Evolutionary conservation across 1,284 basidiomycete genomes (phyloP), one percentile per base, ranked within the genome.

Genomic region (Rhodotorula mucilaginosa): DNA sequence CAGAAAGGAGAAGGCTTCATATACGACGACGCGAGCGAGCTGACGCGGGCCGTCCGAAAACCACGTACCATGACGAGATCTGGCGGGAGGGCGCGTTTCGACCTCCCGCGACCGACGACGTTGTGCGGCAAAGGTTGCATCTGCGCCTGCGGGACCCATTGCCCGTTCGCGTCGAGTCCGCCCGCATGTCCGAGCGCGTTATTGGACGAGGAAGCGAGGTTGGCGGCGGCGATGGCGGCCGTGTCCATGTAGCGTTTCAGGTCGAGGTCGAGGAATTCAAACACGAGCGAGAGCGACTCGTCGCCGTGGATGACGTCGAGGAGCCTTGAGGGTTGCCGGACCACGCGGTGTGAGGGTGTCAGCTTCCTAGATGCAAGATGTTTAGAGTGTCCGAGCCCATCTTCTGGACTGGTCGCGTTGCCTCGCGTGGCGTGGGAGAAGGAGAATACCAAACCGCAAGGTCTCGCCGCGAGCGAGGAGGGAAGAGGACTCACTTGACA

Each of bases 261-360:
- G 83, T 99, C 96, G 67, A 94, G 88, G 80, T 96, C 92, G 71
- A 94, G 84, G 81, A 93, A 94, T 83, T 99, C 97, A 80, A 96
- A 97, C 60, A 99, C 96, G 75, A 99, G 88, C 81, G 96, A 98
- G 61, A 99, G 87, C 82, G 97, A 96, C 82, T 92, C 90, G 82
- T 99, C 96, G 26, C 92, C 91, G 81, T 99, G 96, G 15, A 98
- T 92, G 75, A 99, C 97, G 83, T 99, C 96, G 70, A 96, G 86
- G 70, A 99, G 84, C 79, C 96, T 94, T 94, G 80, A 12, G 26
- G 34, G 34, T 34, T 34, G 39, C 39, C 34, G 34, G 7, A 34
- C 7, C 34, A 34, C 34, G 34, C 34, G 34, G 34, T 34, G 34
- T 34, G 7, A 34, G 18, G 34, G 16, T 23, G 23, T 31, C 54